Evolutionary conservation across 345 rosid species (phyloP).

Genomic region (Microcos paniculata): DNA sequence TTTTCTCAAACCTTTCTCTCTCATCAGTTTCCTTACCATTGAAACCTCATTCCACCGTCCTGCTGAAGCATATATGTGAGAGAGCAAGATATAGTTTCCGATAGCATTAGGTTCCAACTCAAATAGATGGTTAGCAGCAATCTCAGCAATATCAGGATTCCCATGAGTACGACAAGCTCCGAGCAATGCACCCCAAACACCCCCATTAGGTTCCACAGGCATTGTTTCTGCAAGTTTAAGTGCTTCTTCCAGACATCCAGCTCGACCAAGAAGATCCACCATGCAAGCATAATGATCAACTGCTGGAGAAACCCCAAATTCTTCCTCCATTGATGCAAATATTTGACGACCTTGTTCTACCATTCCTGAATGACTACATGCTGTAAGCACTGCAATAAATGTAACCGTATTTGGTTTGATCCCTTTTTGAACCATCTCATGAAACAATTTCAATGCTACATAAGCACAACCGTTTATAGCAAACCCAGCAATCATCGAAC

Average conservation of each 20-base stretch:
- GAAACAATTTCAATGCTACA: slow-evolving; percentile 59
- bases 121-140: slow-evolving; percentile 66
- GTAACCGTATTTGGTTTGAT: slow-evolving; percentile 70
- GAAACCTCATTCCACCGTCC: slow-evolving; percentile 59
- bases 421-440: slow-evolving; percentile 54
- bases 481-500: slow-evolving; percentile 83
- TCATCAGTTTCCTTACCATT: slow-evolving; percentile 49
- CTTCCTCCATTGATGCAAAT: slow-evolving; percentile 57
- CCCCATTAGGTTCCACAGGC: slow-evolving; percentile 58
- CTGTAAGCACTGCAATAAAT: slow-evolving; percentile 74
- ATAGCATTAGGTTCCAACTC: slow-evolving; percentile 61
- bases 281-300: slow-evolving; percentile 75
- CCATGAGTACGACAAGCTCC: slow-evolving; percentile 73
- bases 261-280: slow-evolving; percentile 82
- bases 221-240: slow-evolving; percentile 54
- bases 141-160: slow-evolving; percentile 59
- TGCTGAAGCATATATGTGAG: slow-evolving; percentile 55
- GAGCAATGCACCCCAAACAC: slow-evolving; percentile 90
- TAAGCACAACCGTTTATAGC: slow-evolving; percentile 69
- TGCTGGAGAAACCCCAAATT: slow-evolving; percentile 53
- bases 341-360: slow-evolving; percentile 57
- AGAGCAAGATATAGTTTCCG: slow-evolving; percentile 74
- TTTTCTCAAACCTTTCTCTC: slow-evolving; percentile 58
- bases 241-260: slow-evolving; percentile 69
- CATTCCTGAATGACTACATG: slow-evolving; percentile 68